Conservation (phyloP, 2,329 filamentous ascomycete genomes). For the Cladosporium oxysporum region DNA sequence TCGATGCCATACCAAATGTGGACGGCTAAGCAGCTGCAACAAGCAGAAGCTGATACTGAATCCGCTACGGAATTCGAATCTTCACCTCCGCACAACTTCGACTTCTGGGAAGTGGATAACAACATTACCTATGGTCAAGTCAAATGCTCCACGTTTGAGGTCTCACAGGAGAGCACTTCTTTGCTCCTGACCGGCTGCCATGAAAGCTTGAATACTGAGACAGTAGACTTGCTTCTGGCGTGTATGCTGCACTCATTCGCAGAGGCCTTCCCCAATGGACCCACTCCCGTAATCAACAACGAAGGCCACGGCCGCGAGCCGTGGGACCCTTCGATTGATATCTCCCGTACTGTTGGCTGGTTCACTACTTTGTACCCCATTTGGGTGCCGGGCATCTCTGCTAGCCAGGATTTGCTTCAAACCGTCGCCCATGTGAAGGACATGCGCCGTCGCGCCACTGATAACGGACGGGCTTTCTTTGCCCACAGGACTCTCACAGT, state of each 20-base stretch:
- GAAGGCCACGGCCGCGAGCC: slow-evolving; percentile 53
- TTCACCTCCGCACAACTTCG: slow-evolving; percentile 33
- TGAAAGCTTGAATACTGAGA: slow-evolving; percentile 39
- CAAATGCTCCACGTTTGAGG: slow-evolving; percentile 11
- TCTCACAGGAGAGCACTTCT: slow-evolving; percentile 29
- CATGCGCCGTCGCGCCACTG: slow-evolving; percentile 12
- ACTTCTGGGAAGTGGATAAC: slow-evolving; percentile 44
- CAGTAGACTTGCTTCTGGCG: slow-evolving; percentile 40
- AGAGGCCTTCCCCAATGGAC: slow-evolving; percentile 44
- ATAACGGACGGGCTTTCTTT: slow-evolving; percentile 17
- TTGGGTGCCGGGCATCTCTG: slow-evolving; percentile 1
- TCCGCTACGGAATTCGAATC: not conserved
- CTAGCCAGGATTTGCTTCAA: slow-evolving; percentile 13
- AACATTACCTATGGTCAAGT: slow-evolving; percentile 21
- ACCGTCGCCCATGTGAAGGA: slow-evolving; percentile 13
- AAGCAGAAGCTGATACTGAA: not conserved
- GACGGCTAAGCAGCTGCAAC: slow-evolving; percentile 27
- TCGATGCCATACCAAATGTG: slow-evolving; percentile 32
- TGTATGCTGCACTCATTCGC: slow-evolving; percentile 46
- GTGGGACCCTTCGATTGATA: slow-evolving; percentile 48
- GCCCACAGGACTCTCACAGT: slow-evolving; percentile 12
- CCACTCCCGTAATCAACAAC: slow-evolving; percentile 47
- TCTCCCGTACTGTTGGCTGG: slow-evolving; percentile 54
- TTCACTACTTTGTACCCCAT: slow-evolving; percentile 44
- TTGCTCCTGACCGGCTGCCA: slow-evolving; percentile 30